These are phyloP conservation scores for Strobilomyces dryophilus DNA, from an alignment of 768 basidiomycete species.

Conservation along the genomic window DNA sequence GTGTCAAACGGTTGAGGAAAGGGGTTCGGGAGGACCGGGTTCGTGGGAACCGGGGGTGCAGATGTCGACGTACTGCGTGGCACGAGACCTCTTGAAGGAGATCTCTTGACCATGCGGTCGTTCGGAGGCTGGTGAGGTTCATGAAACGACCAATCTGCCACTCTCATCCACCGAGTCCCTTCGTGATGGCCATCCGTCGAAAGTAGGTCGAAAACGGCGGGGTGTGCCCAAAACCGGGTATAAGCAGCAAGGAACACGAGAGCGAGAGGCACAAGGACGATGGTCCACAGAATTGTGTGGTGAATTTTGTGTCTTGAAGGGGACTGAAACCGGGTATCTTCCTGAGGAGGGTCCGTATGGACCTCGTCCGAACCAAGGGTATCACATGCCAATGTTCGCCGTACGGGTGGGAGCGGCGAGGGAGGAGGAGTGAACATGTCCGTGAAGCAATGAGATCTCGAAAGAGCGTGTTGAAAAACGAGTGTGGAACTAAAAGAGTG, in stretches of 20 bases:
- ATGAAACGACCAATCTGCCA: slow-evolving; percentile 39
- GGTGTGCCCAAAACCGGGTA: slow-evolving; percentile 49
- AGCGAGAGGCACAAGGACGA: slow-evolving; percentile 52
- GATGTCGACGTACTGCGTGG: slow-evolving; percentile 11
- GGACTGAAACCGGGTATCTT: background rate
- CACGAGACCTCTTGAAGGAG: background rate
- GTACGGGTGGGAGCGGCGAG: slow-evolving; percentile 33
- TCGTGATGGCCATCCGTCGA: slow-evolving; percentile 24
- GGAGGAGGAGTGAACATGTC: slow-evolving; percentile 42
- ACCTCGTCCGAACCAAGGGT: slow-evolving; percentile 1
- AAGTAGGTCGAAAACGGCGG: slow-evolving; percentile 42
- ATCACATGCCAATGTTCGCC: slow-evolving; percentile 4
- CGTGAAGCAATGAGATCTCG: background rate
- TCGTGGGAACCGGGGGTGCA: slow-evolving; percentile 24
- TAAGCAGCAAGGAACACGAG: slow-evolving; percentile 53
- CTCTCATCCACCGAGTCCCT: slow-evolving; percentile 30
- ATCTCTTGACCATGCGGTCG: slow-evolving; percentile 8
- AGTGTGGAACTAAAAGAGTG: slow-evolving; percentile 17
- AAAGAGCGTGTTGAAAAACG: slow-evolving; percentile 30
- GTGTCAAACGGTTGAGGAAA: slow-evolving; percentile 76
- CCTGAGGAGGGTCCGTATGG: slow-evolving; percentile 1
- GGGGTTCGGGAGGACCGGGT: slow-evolving; percentile 60
- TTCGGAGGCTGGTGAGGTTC: slow-evolving; percentile 33
- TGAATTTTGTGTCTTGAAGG: slow-evolving; percentile 36
- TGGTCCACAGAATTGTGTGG: slow-evolving; percentile 41